Evolutionary conservation across 75 land plant genomes (phyloP).

Genomic region (Selaginella moellendorffii): DNA sequence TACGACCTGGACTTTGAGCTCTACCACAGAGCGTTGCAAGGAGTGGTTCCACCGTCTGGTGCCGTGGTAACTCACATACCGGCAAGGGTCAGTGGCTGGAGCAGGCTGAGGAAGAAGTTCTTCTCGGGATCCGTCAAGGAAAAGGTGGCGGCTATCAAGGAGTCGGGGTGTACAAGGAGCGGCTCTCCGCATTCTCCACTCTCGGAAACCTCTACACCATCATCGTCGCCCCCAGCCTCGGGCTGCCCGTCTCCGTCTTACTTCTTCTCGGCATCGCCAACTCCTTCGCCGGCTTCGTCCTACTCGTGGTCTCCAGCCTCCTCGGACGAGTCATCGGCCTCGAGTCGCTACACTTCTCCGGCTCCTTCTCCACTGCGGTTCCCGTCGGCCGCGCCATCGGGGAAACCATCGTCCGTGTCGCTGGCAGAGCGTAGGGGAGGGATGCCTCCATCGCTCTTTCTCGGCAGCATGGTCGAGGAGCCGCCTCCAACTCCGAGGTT

Average conservation of each 20-base stretch:
- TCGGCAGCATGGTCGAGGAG: slow-evolving; percentile 21
- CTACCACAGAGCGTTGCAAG: slow-evolving; percentile 26
- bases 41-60: slow-evolving; percentile 4
- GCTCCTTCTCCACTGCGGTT: too few relatives aligned
- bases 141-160: too few relatives aligned
- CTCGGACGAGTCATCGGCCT: neutral
- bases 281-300: neutral
- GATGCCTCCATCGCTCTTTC: slow-evolving; percentile 26
- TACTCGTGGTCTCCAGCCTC: neutral
- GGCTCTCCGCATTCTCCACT: too few relatives aligned
- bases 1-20: slow-evolving; percentile 65
- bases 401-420: slow-evolving; percentile 9
- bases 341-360: too few relatives aligned
- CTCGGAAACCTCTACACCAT: too few relatives aligned
- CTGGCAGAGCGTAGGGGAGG: slow-evolving; percentile 52
- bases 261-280: neutral
- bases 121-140: slow-evolving; percentile 22
- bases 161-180: too few relatives aligned
- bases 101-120: slow-evolving; percentile 40
- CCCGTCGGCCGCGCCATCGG: too few relatives aligned
- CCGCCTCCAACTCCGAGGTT: slow-evolving; percentile 15
- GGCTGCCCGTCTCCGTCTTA: too few relatives aligned
- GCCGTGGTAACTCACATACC: slow-evolving; percentile 35
- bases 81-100: slow-evolving; percentile 59
- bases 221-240: too few relatives aligned